A percentile compares a stretch with the other conserved stretches of the same genome.
Conservation (phyloP, 202 grass and related monocot genomes). For the Schoenoplectus triqueter region DNA sequence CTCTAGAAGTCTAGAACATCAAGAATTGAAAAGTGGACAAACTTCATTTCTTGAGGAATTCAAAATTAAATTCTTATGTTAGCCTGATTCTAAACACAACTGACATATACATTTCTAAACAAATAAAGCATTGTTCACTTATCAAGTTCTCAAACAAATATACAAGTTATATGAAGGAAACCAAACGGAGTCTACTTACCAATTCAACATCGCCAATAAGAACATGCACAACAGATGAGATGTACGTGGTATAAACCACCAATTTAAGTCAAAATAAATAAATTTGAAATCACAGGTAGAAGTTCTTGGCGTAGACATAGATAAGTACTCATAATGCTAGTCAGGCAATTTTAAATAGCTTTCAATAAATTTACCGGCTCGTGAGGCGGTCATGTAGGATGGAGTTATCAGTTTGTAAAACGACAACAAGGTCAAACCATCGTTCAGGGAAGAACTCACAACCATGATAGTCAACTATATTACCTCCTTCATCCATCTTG, state of each 20-base stretch:
- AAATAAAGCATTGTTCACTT: background rate
- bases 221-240: background rate
- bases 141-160: background rate
- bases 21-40: background rate
- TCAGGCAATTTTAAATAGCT: background rate
- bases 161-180: background rate
- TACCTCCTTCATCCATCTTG: conserved; percentile 84
- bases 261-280: background rate
- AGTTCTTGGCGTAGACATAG: background rate
- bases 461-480: conserved; percentile 90
- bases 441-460: conserved; percentile 96
- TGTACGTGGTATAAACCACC: background rate
- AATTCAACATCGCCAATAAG: background rate
- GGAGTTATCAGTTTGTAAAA: conserved; percentile 91
- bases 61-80: background rate
- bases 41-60: background rate
- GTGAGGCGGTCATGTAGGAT: conserved; percentile 90
- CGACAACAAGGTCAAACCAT: conserved; percentile 94
- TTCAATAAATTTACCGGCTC: conserved; percentile 55
- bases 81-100: background rate
- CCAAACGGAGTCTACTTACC: background rate
- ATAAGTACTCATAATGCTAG: background rate
- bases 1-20: background rate
- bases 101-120: background rate
- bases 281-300: background rate